Base-by-base conservation (phyloP, 352 stramenopile species). In the Halophytophthora batemanensis region DNA sequence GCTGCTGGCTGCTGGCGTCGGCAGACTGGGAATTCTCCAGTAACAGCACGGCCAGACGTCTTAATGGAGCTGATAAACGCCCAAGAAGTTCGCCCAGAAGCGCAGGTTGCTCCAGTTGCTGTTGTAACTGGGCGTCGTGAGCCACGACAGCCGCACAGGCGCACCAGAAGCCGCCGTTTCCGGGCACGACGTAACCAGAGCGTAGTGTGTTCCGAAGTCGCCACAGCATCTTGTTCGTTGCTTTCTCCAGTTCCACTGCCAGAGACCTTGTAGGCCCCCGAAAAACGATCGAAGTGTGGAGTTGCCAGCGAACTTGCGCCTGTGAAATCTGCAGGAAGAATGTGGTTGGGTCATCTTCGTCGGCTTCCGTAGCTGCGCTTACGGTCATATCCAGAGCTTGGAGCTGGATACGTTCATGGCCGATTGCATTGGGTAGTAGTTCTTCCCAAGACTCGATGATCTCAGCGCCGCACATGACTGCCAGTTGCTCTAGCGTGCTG, bases 391-490 rank as follows among this genome's bases (percentile, higher is more conserved):
- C 45, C 23, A 57, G 28, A 3, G 23, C 22, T 36, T 57, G 50
- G 6, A 69, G 1, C 14, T 55, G 34, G 7, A 69, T 44, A 49
- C 15, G 25, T 13, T 69, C 49, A 17, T 29, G 35, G 23, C 60
- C 55, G 11, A 69, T 55, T 3, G 50, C 31, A 55, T 21, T 57
- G 6, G 60, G 49, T n/a, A 69, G 34, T 2, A 64, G 36, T 22
- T 69, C 60, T n/a, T 64, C 55, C 45, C 45, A 57, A 1, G 49
- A 53, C 10, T 69, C 55, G 15, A 69, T 44, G 39, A 64, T 52
- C 49, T 69, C 55, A 45, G 55, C 60, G 23, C 60, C 60, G 51
- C 45, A 61, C 39, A 69, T 50, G 35, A 60, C 55, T n/a, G 60
- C 60, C 21, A 69, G 40, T 19, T 56, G 49, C 6, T 36, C 36